phyloP scores from a whole-genome alignment of 176 grass and related monocot species.

The Oryza meyeriana region DNA sequence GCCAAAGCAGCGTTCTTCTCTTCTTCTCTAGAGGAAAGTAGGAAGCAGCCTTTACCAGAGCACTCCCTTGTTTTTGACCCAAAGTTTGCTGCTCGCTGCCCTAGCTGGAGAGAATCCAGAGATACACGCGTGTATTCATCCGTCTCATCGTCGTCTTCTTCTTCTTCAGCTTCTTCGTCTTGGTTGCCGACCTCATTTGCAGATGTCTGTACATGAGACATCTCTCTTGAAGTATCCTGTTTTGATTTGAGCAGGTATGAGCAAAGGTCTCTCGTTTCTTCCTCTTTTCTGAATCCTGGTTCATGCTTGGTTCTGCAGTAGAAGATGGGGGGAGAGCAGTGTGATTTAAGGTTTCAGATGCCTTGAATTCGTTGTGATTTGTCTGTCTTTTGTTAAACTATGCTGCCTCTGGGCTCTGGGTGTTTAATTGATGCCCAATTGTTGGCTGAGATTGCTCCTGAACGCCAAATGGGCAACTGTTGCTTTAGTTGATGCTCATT shows the following conservation, averaged over 20 bases:
- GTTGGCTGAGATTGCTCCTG: not conserved
- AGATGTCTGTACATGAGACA: not conserved
- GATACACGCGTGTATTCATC: not conserved
- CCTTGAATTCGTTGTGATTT: not conserved
- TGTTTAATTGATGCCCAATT: not conserved
- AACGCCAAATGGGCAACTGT: not conserved
- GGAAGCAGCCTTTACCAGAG: not conserved
- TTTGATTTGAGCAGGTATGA: conserved; percentile 24
- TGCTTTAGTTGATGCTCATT: not conserved
- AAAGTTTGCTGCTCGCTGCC: not conserved
- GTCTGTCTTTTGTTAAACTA: not conserved
- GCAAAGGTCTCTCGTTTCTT: not conserved
- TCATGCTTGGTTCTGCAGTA: not conserved
- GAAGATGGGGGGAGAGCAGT: not conserved
- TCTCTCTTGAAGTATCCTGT: not conserved
- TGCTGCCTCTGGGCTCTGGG: not conserved
- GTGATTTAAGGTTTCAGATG: not conserved
- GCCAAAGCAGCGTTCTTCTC: not conserved
- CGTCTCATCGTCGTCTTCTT: no score
- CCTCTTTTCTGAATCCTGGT: not conserved
- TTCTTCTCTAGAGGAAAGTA: not conserved
- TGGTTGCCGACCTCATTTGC: not conserved
- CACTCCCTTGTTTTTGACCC: not conserved
- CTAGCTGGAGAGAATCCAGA: conserved; percentile 8
- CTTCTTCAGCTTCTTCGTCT: not conserved